phyloP scores from a whole-genome alignment of 2,329 filamentous ascomycete species.

The Diaporthe sp. region DNA sequence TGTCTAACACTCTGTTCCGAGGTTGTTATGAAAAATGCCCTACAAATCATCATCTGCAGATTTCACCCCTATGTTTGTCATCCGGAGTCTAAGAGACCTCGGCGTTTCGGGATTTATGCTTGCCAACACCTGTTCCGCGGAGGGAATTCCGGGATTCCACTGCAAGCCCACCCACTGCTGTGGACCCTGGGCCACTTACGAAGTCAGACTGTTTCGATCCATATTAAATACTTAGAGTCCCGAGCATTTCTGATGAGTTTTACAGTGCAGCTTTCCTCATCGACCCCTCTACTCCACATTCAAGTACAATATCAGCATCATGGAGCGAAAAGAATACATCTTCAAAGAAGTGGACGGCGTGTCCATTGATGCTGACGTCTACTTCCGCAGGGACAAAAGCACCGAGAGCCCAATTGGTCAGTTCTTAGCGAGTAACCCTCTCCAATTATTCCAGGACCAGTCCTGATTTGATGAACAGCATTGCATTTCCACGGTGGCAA shows the following conservation, averaged over 20 bases:
- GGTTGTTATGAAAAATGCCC: not conserved
- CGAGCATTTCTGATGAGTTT: not conserved
- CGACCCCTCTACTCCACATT: too few relatives aligned
- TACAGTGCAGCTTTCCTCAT: not conserved
- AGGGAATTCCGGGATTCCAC: not conserved
- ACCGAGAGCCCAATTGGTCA: not conserved
- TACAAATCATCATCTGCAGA: not conserved
- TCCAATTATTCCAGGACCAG: not conserved
- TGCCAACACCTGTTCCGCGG: not conserved
- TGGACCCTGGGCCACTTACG: not conserved
- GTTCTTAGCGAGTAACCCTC: not conserved
- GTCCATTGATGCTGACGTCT: not conserved
- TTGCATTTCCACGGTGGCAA: not conserved
- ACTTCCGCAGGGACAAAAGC: not conserved
- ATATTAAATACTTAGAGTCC: not conserved
- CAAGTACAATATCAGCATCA: not conserved
- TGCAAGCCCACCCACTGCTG: not conserved
- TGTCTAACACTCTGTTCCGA: too few relatives aligned
- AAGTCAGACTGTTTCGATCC: not conserved
- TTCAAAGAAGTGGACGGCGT: conserved; percentile 9
- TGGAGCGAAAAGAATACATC: conserved; percentile 1
- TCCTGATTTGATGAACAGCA: not conserved
- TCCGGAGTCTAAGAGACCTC: not conserved
- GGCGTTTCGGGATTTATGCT: not conserved
- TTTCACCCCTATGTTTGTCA: not conserved